Conservation (phyloP, 306 rosid species). For the Vachellia pachyceras region DNA sequence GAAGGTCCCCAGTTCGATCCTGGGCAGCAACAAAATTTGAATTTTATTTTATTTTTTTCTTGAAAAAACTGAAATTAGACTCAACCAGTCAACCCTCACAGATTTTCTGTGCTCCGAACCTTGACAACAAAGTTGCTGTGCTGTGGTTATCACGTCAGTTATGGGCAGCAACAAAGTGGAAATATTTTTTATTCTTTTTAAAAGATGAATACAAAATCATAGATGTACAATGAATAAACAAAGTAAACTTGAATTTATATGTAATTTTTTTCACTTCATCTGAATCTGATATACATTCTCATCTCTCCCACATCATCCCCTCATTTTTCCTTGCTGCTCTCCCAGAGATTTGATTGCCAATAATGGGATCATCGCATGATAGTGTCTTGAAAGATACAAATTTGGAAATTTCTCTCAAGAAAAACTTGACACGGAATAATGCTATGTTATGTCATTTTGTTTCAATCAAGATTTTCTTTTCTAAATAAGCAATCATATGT, state of each 20-base stretch:
- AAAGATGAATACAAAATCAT: no score
- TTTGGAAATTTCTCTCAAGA: background rate
- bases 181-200: no score
- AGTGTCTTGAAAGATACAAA: background rate
- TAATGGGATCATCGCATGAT: background rate
- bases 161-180: slow-evolving; percentile 71
- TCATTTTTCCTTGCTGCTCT: background rate
- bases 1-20: slow-evolving; percentile 95
- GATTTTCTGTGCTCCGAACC: no score
- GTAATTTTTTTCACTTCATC: no score
- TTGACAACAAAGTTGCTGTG: slow-evolving; percentile 57
- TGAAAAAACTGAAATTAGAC: no score
- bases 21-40: slow-evolving; percentile 66
- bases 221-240: no score
- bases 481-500: background rate
- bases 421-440: background rate
- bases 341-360: background rate
- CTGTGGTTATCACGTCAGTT: slow-evolving; percentile 98
- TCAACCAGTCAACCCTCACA: no score
- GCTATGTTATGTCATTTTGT: background rate
- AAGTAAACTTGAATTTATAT: no score
- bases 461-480: background rate
- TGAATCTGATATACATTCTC: background rate
- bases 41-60: no score
- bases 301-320: background rate